Conservation (phyloP, 345 rosid genomes). For the Eucalyptus pumila region DNA sequence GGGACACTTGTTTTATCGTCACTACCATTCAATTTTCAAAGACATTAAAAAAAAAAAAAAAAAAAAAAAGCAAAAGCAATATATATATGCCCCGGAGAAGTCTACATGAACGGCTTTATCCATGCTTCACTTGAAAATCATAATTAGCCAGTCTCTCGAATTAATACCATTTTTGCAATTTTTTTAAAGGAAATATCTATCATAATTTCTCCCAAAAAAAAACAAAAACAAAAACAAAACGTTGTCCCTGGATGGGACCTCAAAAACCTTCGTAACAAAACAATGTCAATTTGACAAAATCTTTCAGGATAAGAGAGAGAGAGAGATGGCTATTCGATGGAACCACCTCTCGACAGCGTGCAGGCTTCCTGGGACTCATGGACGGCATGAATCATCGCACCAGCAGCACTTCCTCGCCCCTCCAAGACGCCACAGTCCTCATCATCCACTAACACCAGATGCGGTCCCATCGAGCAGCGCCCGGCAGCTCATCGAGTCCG, state of each 20-base stretch:
- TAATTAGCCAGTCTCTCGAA: not conserved
- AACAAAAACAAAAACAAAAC: not conserved
- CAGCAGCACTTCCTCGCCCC: not conserved
- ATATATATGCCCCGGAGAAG: not conserved
- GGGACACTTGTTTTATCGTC: not conserved
- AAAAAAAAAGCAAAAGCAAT: no score
- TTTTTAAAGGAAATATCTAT: not conserved
- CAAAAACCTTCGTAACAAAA: not conserved
- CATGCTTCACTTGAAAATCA: not conserved
- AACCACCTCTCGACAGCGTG: not conserved
- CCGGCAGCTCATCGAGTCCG: slow-evolving; percentile 52
- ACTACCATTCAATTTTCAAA: not conserved
- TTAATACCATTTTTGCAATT: not conserved
- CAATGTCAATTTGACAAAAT: not conserved
- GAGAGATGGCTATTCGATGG: not conserved
- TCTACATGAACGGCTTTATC: not conserved
- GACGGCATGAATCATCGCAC: not conserved
- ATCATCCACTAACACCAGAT: not conserved
- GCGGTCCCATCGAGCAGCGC: not conserved
- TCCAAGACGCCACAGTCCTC: not conserved
- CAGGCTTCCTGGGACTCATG: not conserved
- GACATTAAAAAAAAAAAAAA: not conserved
- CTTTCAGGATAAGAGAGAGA: not conserved
- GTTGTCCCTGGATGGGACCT: not conserved
- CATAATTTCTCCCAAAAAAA: not conserved